Conservation (phyloP, 129 eudicot genomes). For the Flaveria trinervia region DNA sequence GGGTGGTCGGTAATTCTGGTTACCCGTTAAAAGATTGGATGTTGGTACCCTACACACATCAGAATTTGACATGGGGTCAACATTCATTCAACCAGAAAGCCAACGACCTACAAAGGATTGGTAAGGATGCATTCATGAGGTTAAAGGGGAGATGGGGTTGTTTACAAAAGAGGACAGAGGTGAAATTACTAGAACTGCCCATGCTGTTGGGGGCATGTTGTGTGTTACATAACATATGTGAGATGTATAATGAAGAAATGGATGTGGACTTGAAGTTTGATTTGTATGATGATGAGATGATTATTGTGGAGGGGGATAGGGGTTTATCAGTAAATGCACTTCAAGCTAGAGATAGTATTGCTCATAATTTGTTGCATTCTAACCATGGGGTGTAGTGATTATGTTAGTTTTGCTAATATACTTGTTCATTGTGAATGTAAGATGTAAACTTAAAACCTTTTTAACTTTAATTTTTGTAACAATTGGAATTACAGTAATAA, state of each 20-base stretch:
- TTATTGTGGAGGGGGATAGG: conserved; percentile 30
- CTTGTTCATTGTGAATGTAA: background rate
- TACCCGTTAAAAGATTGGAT: conserved; percentile 63
- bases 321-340: conserved; percentile 39
- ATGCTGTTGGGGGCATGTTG: conserved; percentile 51
- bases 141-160: conserved; percentile 78
- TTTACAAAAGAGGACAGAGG: conserved; percentile 67
- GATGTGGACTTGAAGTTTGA: conserved; percentile 51
- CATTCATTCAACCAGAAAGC: conserved; percentile 55
- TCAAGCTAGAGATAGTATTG: conserved; percentile 64
- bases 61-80: conserved; percentile 68
- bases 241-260: conserved; percentile 56
- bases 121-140: conserved; percentile 63
- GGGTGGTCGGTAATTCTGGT: conserved; percentile 61
- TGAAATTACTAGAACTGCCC: conserved; percentile 71
- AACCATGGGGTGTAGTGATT: background rate
- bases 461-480: background rate
- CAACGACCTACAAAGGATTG: conserved; percentile 40
- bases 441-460: background rate
- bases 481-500: background rate
- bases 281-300: conserved; percentile 58
- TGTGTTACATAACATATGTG: conserved; percentile 57
- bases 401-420: background rate
- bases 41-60: conserved; percentile 64
- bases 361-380: conserved; percentile 62